Evolutionary conservation across 768 basidiomycete genomes (phyloP), one percentile per base, ranked within the genome.

Genomic region (Suillus fuscotomentosus): DNA sequence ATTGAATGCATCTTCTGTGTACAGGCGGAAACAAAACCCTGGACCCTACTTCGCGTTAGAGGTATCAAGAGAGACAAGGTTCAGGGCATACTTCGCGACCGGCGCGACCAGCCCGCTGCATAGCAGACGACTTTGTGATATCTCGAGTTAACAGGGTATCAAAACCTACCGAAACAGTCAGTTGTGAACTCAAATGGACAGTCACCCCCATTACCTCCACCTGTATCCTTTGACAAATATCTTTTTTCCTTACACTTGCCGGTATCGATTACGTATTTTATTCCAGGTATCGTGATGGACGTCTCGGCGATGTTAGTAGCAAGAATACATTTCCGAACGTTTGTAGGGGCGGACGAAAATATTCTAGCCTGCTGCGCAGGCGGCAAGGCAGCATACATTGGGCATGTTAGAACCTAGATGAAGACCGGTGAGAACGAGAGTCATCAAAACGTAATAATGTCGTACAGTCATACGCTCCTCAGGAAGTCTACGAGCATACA

Each of bases 271-370:
- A 99, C 96, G 75, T 93, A 99, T 70, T 87, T 90, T 63, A 99
- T 89, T 0, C 95, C 95, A 3, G 96, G 95, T 72, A 99, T 97
- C 15, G 97, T 99, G 73, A 99, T 94, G 14, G 92, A 94, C 0
- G 97, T 99, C 77, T 99, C 97, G 13, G 97, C 97, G 64, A 99
- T 96, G 76, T 99, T 99, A 20, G 97, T 99, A 2, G 97, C 91
- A 45, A 99, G 81, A 67, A 99, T 94, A 77, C 95, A 92, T 77
- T 98, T 96, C 63, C 97, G 86, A 2, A 85, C 86, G 60, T 87
- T 83, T 1, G 84, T 72, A 15, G 90, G 87, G 0, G 92, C 77
- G 1, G 86, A 78, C 0, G 76, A 72, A 76, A 99, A 99, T 55
- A 92, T 92, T 72, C 87, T 87, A 51, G 86, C 77, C 76, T 97